These are phyloP conservation scores for Aspergillus pseudoterreus DNA, from an alignment of 2,329 filamentous ascomycete species.

Conservation along the genomic window DNA sequence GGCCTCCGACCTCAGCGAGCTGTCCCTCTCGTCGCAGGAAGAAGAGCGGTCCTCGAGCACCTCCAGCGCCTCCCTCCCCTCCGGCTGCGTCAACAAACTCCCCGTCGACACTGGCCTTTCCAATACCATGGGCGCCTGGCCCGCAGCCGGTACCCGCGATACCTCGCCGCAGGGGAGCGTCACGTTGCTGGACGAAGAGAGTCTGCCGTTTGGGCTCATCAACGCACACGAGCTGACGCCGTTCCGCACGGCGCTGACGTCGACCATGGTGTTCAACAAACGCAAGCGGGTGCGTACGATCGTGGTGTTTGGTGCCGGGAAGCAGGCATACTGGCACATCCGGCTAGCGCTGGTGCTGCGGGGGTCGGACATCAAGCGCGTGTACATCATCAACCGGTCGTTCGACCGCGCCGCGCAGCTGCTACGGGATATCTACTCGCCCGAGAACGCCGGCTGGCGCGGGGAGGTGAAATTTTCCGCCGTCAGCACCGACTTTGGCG, in stretches of 20 bases:
- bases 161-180: constrained; percentile 56
- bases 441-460: constrained; percentile 59
- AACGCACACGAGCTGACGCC: constrained; percentile 67
- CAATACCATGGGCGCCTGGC: constrained; percentile 31
- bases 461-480: constrained; percentile 63
- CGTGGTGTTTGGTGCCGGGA: constrained; percentile 81
- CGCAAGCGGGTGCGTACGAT: constrained; percentile 70
- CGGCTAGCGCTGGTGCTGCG: constrained; percentile 71
- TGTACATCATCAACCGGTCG: constrained; percentile 77
- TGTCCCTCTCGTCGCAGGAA: constrained; percentile 34
- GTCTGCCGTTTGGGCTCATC: constrained; percentile 59
- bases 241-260: constrained; percentile 63
- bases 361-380: constrained; percentile 64
- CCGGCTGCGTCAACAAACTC: constrained; percentile 29
- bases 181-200: constrained; percentile 56
- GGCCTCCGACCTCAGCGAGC: constrained; percentile 31
- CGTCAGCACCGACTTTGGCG: constrained; percentile 67
- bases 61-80: constrained; percentile 23
- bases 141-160: constrained; percentile 31
- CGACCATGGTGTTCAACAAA: constrained; percentile 58
- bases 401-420: constrained; percentile 45
- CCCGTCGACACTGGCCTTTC: constrained; percentile 24
- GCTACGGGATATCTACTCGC: constrained; percentile 53
- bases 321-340: constrained; percentile 93
- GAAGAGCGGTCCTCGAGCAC: constrained; percentile 16